phyloP scores from a whole-genome alignment of 2,329 filamentous ascomycete species.

The Teratosphaeria viscida region DNA sequence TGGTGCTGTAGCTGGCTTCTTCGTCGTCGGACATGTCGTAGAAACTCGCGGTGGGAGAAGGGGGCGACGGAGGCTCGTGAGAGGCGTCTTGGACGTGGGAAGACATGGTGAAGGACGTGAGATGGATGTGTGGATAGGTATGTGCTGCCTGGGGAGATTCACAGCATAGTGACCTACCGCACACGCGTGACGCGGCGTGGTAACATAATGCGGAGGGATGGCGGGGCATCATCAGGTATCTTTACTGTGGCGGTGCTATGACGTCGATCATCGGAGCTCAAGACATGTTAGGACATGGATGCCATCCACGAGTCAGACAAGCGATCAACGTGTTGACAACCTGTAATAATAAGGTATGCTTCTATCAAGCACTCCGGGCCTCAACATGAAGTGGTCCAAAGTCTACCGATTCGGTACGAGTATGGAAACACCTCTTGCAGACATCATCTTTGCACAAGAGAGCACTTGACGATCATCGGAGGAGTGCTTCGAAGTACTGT shows the following conservation, averaged over 20 bases:
- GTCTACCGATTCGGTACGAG: too few species aligned
- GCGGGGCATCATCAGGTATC: background rate
- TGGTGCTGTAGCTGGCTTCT: conserved; percentile 88
- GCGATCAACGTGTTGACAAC: too few species aligned
- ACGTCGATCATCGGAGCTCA: background rate
- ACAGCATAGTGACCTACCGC: background rate
- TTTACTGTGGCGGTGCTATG: background rate
- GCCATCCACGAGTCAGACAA: too few species aligned
- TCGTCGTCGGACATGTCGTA: conserved; percentile 96
- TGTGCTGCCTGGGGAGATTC: background rate
- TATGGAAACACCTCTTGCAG: too few species aligned
- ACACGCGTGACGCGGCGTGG: background rate
- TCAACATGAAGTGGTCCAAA: too few species aligned
- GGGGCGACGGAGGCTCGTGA: conserved; percentile 26
- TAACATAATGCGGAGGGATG: background rate
- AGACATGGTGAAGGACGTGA: background rate
- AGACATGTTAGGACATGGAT: background rate
- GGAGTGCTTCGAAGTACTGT: too few species aligned
- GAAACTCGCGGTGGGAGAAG: conserved; percentile 77
- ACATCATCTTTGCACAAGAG: too few species aligned
- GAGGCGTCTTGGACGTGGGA: background rate
- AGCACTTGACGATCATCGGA: too few species aligned
- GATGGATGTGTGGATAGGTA: background rate
- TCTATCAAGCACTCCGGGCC: too few species aligned
- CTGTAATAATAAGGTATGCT: too few species aligned